Percentiles rank a stretch among this genome's conserved stretches.
These are phyloP conservation scores for Crucihimalaya himalaica DNA, from an alignment of 345 rosid species.

Conservation along the genomic window DNA sequence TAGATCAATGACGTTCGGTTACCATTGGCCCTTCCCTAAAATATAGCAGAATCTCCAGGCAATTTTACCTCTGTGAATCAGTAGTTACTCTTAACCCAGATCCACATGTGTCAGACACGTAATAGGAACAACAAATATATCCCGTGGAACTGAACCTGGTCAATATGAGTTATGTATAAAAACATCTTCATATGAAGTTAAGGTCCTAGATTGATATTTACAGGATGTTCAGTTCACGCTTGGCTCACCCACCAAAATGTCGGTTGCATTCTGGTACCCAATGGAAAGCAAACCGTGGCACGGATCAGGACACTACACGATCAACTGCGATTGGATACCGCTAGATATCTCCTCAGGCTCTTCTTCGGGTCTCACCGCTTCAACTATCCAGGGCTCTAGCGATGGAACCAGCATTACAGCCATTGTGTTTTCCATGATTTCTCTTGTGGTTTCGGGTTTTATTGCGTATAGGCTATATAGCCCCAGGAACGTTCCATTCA, in stretches of 20 bases:
- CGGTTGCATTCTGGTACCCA: conserved; percentile 96
- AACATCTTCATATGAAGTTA: neutral
- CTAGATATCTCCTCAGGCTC: conserved; percentile 58
- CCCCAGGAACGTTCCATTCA: conserved; percentile 43
- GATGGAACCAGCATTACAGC: conserved; percentile 59
- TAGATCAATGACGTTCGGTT: neutral
- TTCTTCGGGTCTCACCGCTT: conserved; percentile 38
- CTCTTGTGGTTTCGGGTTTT: conserved; percentile 66
- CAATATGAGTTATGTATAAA: neutral
- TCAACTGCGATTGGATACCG: conserved; percentile 80
- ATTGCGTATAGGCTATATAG: conserved; percentile 54
- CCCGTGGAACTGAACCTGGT: neutral
- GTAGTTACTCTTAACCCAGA: neutral
- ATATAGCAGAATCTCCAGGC: neutral
- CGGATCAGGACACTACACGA: conserved; percentile 82
- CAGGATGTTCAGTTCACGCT: conserved; percentile 94
- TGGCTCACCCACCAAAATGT: conserved; percentile 67
- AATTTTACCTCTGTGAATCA: conserved; percentile 10
- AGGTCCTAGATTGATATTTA: conserved; percentile 9
- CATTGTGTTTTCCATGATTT: conserved; percentile 59
- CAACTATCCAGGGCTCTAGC: conserved; percentile 49
- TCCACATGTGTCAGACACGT: neutral
- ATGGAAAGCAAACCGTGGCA: conserved; percentile 77
- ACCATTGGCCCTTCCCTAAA: neutral
- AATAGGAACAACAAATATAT: neutral